A percentile compares a stretch with the other conserved stretches of the same genome.
Conservation (phyloP, 306 rosid genomes). For the Rosa lucieae region DNA sequence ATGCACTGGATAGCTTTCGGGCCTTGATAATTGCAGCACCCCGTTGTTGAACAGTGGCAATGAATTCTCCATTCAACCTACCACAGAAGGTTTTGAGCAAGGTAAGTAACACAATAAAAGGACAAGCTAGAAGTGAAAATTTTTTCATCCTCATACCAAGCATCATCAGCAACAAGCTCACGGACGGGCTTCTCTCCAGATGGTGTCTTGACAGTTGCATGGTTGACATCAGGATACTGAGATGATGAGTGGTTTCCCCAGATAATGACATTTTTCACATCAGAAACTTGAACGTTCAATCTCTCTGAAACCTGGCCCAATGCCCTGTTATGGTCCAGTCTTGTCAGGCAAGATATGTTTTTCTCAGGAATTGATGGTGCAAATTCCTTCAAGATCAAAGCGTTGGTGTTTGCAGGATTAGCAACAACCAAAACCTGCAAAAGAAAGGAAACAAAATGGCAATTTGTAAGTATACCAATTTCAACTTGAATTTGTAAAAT, state of each 20-base stretch:
- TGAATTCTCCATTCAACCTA: constrained; percentile 94
- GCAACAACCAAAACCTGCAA: constrained; percentile 97
- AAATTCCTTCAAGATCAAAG: constrained; percentile 93
- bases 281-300: constrained; percentile 74
- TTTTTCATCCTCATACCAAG: constrained; percentile 50
- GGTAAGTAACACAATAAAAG: background rate
- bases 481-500: background rate
- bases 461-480: background rate
- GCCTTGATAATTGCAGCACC: constrained; percentile 99
- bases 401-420: constrained; percentile 98
- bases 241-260: constrained; percentile 99
- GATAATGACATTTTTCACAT: constrained; percentile 85
- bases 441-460: constrained; percentile 20
- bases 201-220: constrained; percentile 78
- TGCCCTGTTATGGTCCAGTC: constrained; percentile 97
- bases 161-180: constrained; percentile 75
- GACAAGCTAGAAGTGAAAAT: background rate
- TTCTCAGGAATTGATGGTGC: constrained; percentile 96
- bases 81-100: constrained; percentile 2
- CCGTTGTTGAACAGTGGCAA: constrained; percentile 94
- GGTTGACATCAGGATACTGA: constrained; percentile 97
- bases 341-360: constrained; percentile 83
- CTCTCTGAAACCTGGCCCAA: constrained; percentile 96
- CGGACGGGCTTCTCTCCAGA: constrained; percentile 80
- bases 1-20: constrained; percentile 88